Percentiles rank a stretch among this genome's conserved stretches.
Conservation (phyloP, 768 basidiomycete genomes). For the Trametes cubensis region DNA sequence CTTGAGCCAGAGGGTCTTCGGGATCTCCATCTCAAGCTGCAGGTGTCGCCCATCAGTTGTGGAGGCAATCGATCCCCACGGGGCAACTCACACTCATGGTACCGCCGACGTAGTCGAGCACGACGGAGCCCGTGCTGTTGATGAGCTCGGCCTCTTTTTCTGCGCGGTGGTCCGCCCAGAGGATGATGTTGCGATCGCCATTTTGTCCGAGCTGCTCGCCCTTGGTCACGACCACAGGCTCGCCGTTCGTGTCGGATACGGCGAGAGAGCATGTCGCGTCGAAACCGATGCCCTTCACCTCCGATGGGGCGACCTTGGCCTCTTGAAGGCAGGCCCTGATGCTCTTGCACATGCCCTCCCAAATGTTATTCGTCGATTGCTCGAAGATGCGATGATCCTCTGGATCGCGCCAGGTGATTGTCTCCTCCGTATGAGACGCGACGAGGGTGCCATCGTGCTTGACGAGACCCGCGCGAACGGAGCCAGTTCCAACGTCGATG, state of each 20-base stretch:
- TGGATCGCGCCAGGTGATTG: constrained; percentile 83
- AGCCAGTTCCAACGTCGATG: constrained; percentile 91
- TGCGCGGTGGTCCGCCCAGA: constrained; percentile 98
- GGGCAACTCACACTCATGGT: constrained; percentile 75
- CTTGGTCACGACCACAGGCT: constrained; percentile 74
- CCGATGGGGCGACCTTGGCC: constrained; percentile 54
- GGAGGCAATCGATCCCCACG: background rate
- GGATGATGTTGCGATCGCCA: constrained; percentile 83
- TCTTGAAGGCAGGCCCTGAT: constrained; percentile 64
- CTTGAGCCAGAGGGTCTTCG: constrained; percentile 97
- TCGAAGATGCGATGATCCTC: constrained; percentile 93
- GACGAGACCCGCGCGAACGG: constrained; percentile 85
- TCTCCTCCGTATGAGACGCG: constrained; percentile 80
- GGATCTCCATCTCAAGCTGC: constrained; percentile 97
- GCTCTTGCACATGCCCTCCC: constrained; percentile 66
- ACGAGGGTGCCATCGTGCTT: constrained; percentile 66
- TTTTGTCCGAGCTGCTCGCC: constrained; percentile 61
- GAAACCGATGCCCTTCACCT: constrained; percentile 88
- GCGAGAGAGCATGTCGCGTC: constrained; percentile 97
- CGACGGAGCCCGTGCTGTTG: constrained; percentile 80
- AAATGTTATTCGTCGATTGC: constrained; percentile 90
- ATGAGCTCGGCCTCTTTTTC: constrained; percentile 89
- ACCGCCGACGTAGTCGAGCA: constrained; percentile 94
- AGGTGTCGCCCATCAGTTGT: background rate
- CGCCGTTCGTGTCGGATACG: constrained; percentile 73